Base-by-base conservation (phyloP, 2,329 filamentous ascomycete genomes). In the Rhynchosporium secalis region DNA sequence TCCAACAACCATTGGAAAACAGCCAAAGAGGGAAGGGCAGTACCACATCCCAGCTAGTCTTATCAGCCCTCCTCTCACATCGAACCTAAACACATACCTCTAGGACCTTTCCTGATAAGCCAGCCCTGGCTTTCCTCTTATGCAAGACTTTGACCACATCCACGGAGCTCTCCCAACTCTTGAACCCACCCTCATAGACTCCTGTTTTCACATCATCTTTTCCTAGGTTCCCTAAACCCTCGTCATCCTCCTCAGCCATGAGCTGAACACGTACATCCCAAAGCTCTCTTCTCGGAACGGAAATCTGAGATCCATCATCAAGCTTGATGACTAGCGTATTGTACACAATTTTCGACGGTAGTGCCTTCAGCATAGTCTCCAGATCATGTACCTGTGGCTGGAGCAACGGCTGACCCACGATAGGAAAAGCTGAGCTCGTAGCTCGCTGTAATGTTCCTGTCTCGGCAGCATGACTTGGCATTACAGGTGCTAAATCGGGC, bases 161-260 rank as follows among this genome's bases (percentile, higher is more conserved):
- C 58, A 92, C 80, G 63, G 88, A 91, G 76, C 90, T 93, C 77
- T 95, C 91, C 91, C 91, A 95, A 71, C 89, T 93, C 78, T 95
- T 95, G 78, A 94, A 92, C 29, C 91, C 91, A 61, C 91, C 91
- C 76, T 95, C 91, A 76, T 95, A 95, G 63, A 94, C 84, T 57
- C 90, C 90, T 60, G 89, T 90, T 74, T 86, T 89, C 67, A 95
- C 87, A 75, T 95, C 91, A 66, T 90, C 86, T 65, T 83, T 81
- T 45, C 85, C 87, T 41, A 91, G 78, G 1, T 77, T 76, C 7
- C 83, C 81, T 31, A 82, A 72, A 29, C 76, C 75, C 6, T 76
- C 71, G 58, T 82, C 78, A 46, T 83, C 84, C 45, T 86, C 85
- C 73, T 88, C 86, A 55, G 89, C 89, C 87, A 94, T 92, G 62